phyloP scores from a whole-genome alignment of 78 protist genomes.

The Dictyostelium firmibasis region DNA sequence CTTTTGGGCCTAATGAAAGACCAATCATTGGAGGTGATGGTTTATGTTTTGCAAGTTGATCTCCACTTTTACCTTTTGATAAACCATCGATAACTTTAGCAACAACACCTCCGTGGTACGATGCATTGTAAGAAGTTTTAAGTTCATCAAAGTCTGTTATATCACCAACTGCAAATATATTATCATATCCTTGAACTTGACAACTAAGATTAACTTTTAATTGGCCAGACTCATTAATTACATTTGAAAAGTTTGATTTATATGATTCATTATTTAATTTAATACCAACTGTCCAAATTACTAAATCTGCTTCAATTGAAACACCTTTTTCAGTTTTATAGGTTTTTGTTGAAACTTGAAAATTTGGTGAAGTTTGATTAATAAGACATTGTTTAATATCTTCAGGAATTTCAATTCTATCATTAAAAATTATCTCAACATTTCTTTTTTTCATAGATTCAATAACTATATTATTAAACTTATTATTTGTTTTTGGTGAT shows the following conservation, averaged over 20 bases:
- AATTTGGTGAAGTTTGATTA: background rate
- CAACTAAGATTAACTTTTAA: constrained; percentile 45
- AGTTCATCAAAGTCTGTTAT: constrained; percentile 47
- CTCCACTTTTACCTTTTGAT: background rate
- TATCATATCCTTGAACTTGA: constrained; percentile 46
- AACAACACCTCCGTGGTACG: constrained; percentile 20
- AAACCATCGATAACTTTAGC: constrained; percentile 2
- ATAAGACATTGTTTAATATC: background rate
- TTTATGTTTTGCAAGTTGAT: background rate
- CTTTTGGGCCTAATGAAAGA: constrained; percentile 23
- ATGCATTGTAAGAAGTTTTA: constrained; percentile 46
- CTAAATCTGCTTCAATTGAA: constrained; percentile 56
- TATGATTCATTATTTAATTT: constrained; percentile 22
- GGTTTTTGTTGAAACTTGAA: background rate
- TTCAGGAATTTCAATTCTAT: background rate
- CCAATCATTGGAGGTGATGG: constrained; percentile 9
- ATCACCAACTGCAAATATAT: constrained; percentile 87
- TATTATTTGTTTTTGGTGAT: background rate
- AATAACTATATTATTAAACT: background rate
- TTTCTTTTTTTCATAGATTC: background rate
- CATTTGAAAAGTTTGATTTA: background rate
- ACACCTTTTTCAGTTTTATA: constrained; percentile 7
- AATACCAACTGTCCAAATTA: constrained; percentile 68
- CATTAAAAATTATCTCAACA: background rate
- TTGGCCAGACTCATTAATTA: constrained; percentile 25